These are phyloP conservation scores for Jatropha multifida DNA, from an alignment of 441 rosid species.

Conservation along the genomic window DNA sequence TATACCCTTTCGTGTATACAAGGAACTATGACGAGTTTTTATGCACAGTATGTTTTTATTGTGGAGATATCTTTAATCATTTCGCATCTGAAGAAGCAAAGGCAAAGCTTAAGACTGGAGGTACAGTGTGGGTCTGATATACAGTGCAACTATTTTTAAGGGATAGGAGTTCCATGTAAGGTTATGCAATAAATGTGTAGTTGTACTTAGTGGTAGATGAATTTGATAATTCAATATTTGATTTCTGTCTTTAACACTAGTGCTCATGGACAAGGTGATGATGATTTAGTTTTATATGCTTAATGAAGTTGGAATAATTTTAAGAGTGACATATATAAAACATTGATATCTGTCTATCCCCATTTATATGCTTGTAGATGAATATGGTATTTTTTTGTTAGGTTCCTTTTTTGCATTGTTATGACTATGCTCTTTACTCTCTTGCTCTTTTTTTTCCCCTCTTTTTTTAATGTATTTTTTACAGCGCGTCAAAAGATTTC, in stretches of 20 bases:
- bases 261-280: neutral
- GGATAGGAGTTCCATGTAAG: neutral
- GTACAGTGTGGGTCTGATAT: neutral
- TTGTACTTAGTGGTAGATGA: neutral
- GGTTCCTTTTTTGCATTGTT: neutral
- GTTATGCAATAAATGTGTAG: neutral
- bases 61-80: neutral
- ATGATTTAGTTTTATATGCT: neutral
- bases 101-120: neutral
- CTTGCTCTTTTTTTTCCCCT: no score
- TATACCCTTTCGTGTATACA: neutral
- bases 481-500: slow-evolving; percentile 64
- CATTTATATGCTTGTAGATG: slow-evolving; percentile 4
- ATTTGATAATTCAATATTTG: neutral
- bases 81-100: neutral
- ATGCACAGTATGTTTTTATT: neutral
- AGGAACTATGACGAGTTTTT: neutral
- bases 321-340: neutral
- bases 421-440: neutral
- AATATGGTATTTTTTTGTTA: neutral
- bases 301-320: neutral
- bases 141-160: neutral
- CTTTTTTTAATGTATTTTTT: slow-evolving; percentile 9
- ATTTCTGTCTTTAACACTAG: neutral
- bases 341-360: no score